Conservation (phyloP, 1,284 basidiomycete species). For the Ceratobasidium papillatum region DNA sequence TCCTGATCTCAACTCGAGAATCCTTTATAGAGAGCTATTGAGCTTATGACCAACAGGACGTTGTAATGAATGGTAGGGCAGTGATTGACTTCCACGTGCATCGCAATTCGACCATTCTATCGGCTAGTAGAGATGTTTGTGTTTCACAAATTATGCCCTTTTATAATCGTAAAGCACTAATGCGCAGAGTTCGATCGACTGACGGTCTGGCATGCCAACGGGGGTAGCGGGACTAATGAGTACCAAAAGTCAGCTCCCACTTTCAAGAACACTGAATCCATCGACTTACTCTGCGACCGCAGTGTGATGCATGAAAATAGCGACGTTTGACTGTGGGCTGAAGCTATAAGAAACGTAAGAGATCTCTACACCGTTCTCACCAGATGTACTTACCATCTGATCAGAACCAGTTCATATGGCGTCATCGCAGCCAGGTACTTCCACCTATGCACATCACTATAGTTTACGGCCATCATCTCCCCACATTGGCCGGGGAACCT, state of each 20-base stretch:
- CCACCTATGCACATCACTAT: constrained; percentile 66
- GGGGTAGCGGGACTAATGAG: constrained; percentile 64
- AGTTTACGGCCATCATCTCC: constrained; percentile 65
- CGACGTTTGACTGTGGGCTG: constrained; percentile 64
- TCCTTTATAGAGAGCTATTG: no score
- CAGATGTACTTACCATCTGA: constrained; percentile 66
- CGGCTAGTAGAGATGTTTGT: no score
- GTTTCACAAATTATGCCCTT: no score
- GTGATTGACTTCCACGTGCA: no score
- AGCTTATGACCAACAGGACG: no score
- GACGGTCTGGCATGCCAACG: constrained; percentile 58
- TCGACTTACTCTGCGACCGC: constrained; percentile 30
- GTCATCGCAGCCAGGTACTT: constrained; percentile 69
- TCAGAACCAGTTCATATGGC: constrained; percentile 68
- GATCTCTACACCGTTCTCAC: no score
- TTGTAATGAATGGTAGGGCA: no score
- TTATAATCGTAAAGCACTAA: constrained; percentile 65
- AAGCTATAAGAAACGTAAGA: constrained; percentile 52
- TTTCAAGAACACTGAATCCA: no score
- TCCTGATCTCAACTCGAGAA: no score
- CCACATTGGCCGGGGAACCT: constrained; percentile 64
- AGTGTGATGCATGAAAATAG: constrained; percentile 67
- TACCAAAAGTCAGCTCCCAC: not conserved
- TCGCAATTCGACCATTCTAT: no score
- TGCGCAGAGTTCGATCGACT: constrained; percentile 68